Base-by-base conservation (phyloP, 345 rosid genomes). In the Anastatica hierochuntica region DNA sequence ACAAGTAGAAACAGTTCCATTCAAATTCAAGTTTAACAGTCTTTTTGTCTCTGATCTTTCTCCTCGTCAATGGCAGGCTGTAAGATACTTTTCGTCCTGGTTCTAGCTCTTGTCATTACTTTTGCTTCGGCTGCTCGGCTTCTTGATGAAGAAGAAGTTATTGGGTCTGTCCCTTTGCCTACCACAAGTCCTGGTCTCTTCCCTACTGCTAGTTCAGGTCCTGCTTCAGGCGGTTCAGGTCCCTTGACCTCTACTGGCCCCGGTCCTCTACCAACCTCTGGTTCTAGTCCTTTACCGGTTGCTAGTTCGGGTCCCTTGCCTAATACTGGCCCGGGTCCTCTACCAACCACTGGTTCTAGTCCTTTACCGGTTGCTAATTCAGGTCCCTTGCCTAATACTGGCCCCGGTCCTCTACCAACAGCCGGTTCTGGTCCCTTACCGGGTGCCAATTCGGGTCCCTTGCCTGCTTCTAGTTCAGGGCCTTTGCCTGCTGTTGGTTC, bases 361-460 rank as follows among this genome's bases (percentile, higher is more conserved):
- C 68, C 31, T 31, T 70, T 62, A 36, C 67, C 58, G 59, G 79
- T 74, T 79, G 70, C 74, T 49, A 18, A 43, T 41, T 49, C 43
- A 2, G 58, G 66, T 29, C 30, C 46, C 1, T 38, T 63, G 13
- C 49, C 68, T 20, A n/a, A 35, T 45, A 23, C 48, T 14, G 46
- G 53, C 53, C 53, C 60, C 9, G 53, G 60, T 23, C 29, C 54
- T n/a, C 36, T 61, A 24, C 68, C 66, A 1, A 34, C 27, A 39
- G 38, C 13, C 21, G 67, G 60, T 45, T 39, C 64, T 27, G 56
- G 24, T 60, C 30, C 64, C 26, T 26, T 64, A 56, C 51, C 44
- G 0, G 56, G 17, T 48, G 49, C 42, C 40, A 62, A 57, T 54
- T 23, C 56, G 21, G 69, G 68, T 37, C 6, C 55, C 8, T 29